Percentiles rank a stretch among this genome's conserved stretches.
Evolutionary conservation across 2,329 filamentous ascomycete species (phyloP).

Genomic region (Lizonia empirigonia): DNA sequence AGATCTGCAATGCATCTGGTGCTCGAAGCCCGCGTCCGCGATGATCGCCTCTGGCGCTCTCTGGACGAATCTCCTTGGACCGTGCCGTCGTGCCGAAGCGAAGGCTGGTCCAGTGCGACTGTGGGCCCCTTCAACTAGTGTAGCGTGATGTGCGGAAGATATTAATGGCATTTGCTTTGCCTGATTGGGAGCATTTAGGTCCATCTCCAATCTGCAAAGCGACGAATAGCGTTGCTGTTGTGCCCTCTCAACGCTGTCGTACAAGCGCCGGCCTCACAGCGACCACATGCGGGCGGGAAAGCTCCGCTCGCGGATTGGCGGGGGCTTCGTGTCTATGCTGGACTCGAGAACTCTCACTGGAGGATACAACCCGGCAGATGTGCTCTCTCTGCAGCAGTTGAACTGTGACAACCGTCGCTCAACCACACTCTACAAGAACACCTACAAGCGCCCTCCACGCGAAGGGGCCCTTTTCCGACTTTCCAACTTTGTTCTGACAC

Average conservation of each 20-base stretch:
- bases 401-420: conserved; percentile 39
- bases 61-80: conserved; percentile 23
- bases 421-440: conserved; percentile 51
- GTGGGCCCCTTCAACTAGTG: conserved; percentile 19
- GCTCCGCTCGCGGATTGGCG: conserved; percentile 39
- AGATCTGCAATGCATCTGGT: conserved; percentile 33
- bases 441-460: conserved; percentile 50
- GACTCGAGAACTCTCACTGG: conserved; percentile 37
- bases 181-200: conserved; percentile 36
- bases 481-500: conserved; percentile 39
- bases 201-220: conserved; percentile 18
- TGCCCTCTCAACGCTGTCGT: conserved; percentile 36
- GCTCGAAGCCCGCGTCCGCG: conserved; percentile 28
- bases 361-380: conserved; percentile 32
- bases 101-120: conserved; percentile 18
- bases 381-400: conserved; percentile 43
- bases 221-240: conserved; percentile 39
- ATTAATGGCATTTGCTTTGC: conserved; percentile 43
- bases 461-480: conserved; percentile 48
- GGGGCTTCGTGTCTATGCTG: conserved; percentile 24
- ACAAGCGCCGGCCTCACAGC: conserved; percentile 42
- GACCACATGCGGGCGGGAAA: conserved; percentile 37
- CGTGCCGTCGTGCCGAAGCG: conserved; percentile 33
- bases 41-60: conserved; percentile 32
- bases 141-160: conserved; percentile 24